Conservation (phyloP, 2,329 filamentous ascomycete genomes). For the Colletotrichum sp. region DNA sequence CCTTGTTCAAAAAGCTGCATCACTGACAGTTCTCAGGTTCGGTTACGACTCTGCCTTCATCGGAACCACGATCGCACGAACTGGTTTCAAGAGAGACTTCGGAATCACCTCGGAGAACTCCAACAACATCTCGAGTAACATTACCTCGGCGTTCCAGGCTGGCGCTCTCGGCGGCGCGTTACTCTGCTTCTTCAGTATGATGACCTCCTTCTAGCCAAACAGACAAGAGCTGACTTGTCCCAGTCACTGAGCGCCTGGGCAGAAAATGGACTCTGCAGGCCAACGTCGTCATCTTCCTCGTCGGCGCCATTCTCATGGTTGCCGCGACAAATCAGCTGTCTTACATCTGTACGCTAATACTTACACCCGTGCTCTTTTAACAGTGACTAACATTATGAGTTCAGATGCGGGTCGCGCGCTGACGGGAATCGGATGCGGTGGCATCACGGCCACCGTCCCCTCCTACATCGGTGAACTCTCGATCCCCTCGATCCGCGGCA, state of each 20-base stretch:
- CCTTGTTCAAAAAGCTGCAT: rapidly evolving
- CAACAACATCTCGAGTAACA: conserved; percentile 41
- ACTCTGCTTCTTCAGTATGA: conserved; percentile 44
- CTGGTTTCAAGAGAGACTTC: conserved; percentile 50
- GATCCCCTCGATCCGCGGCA: conserved; percentile 60
- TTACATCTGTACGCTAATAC: conserved; percentile 38
- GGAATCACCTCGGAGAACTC: conserved; percentile 30
- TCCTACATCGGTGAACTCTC: conserved; percentile 69
- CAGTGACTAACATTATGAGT: neutral
- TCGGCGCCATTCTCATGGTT: conserved; percentile 49
- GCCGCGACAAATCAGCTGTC: conserved; percentile 43
- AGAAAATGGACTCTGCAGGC: conserved; percentile 54
- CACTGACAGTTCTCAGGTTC: conserved; percentile 36
- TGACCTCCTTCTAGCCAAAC: neutral
- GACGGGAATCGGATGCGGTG: conserved; percentile 61
- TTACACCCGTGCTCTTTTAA: rapidly evolving
- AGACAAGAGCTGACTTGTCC: rapidly evolving
- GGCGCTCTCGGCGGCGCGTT: conserved; percentile 60
- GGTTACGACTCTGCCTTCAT: conserved; percentile 61
- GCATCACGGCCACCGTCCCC: conserved; percentile 63
- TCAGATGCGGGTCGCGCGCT: conserved; percentile 56
- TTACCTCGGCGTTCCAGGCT: conserved; percentile 52
- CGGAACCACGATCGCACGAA: conserved; percentile 56
- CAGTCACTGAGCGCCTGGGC: conserved; percentile 51
- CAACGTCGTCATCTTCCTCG: conserved; percentile 46